These are phyloP conservation scores for Meyerozyma guilliermondii DNA, from an alignment of 1,139 yeast genomes.

Conservation along the genomic window DNA sequence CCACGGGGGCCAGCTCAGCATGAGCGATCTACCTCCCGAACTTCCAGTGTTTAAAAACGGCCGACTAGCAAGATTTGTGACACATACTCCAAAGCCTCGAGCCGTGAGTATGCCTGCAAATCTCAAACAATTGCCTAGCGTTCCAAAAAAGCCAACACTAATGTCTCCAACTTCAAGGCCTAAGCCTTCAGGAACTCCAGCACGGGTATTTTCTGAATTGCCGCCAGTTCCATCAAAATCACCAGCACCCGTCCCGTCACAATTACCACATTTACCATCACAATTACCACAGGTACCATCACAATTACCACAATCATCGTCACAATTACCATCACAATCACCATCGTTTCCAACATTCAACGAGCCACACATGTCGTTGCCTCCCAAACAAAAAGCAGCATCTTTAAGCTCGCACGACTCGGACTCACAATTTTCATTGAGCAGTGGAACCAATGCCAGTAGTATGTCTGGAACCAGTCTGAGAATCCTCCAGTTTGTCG, in stretches of 20 bases:
- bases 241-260: too few species aligned
- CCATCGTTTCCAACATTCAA: neutral
- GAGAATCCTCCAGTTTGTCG: conserved; percentile 3
- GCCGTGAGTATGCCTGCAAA: conserved; percentile 21
- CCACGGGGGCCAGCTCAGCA: conserved; percentile 21
- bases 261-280: too few species aligned
- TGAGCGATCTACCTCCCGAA: conserved; percentile 27
- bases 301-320: too few species aligned
- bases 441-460: neutral
- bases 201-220: too few species aligned
- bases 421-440: neutral
- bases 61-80: conserved; percentile 15
- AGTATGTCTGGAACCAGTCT: conserved; percentile 1
- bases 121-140: neutral
- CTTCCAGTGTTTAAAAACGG: conserved; percentile 28
- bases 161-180: too few species aligned
- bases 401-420: neutral
- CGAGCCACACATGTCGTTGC: neutral
- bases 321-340: too few species aligned
- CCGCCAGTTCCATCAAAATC: too few species aligned
- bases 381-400: neutral
- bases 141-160: neutral
- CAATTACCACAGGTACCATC: too few species aligned
- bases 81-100: conserved; percentile 10
- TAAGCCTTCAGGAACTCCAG: too few species aligned